Evolutionary conservation across 2,329 filamentous ascomycete species (phyloP).

Genomic region (Ceratocystis cubensis): DNA sequence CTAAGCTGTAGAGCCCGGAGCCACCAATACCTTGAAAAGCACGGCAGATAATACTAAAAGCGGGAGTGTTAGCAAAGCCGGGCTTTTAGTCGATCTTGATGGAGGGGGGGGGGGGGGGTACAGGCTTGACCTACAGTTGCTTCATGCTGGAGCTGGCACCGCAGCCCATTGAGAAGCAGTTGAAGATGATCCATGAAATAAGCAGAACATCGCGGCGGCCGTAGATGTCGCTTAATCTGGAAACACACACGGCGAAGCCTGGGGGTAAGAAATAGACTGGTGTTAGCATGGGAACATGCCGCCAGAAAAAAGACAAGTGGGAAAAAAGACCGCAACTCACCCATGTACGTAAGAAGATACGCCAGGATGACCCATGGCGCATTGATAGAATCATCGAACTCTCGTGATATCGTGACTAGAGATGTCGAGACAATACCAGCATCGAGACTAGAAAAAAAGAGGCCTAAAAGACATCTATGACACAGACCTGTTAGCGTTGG

Average conservation of each 20-base stretch:
- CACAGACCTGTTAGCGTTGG: slow-evolving; percentile 24
- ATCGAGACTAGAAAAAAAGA: slow-evolving; percentile 46
- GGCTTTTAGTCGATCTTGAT: not conserved
- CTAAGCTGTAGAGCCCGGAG: slow-evolving; percentile 48
- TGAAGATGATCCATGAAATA: slow-evolving; percentile 41
- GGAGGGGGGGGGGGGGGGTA: not conserved
- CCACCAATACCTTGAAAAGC: slow-evolving; percentile 49
- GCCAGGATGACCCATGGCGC: slow-evolving; percentile 44
- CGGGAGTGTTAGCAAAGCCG: not conserved
- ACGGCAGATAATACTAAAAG: slow-evolving; percentile 42
- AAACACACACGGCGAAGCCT: slow-evolving; percentile 46
- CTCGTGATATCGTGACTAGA: slow-evolving; percentile 42
- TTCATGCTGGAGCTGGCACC: slow-evolving; percentile 39
- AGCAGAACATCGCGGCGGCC: slow-evolving; percentile 40
- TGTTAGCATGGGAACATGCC: not conserved
- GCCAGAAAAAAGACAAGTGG: not conserved
- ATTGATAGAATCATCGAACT: slow-evolving; percentile 39
- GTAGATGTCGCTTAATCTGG: slow-evolving; percentile 48
- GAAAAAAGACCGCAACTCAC: slow-evolving; percentile 26
- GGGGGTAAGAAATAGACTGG: not conserved
- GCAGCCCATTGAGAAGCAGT: slow-evolving; percentile 44
- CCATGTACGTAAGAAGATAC: slow-evolving; percentile 46
- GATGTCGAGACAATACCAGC: slow-evolving; percentile 47
- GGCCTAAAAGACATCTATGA: slow-evolving; percentile 31
- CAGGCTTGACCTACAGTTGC: slow-evolving; percentile 33